phyloP scores from a whole-genome alignment of 106 monocot species.

The Platanthera guangdongensis region DNA sequence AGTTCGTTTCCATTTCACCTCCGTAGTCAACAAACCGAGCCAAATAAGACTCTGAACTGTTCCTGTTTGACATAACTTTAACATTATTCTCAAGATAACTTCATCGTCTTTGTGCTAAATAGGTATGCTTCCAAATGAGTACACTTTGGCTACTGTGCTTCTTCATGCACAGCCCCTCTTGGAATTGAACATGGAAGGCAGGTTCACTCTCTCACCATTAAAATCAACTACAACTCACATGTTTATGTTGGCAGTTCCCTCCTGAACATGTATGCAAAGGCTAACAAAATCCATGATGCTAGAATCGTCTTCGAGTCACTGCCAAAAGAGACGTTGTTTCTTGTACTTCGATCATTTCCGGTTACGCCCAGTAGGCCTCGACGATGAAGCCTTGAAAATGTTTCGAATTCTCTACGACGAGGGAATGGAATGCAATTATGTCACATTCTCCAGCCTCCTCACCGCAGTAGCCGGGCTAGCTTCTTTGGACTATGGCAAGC shows the following conservation, averaged over 20 bases:
- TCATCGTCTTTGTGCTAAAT: not conserved
- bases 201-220: conserved; percentile 44
- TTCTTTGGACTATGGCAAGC: conserved; percentile 53
- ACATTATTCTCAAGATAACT: not conserved
- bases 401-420: conserved; percentile 39
- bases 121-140: conserved; percentile 57
- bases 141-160: conserved; percentile 56
- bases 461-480: conserved; percentile 62
- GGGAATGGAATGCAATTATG: conserved; percentile 63
- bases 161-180: conserved; percentile 33
- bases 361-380: conserved; percentile 51
- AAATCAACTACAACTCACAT: conserved; percentile 45
- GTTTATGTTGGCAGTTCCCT: conserved; percentile 76
- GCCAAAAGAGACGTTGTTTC: conserved; percentile 65
- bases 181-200: conserved; percentile 36
- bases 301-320: conserved; percentile 47
- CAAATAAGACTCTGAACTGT: too few relatives aligned
- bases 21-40: too few relatives aligned
- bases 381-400: conserved; percentile 52
- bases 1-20: too few relatives aligned
- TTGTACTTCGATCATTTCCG: conserved; percentile 69
- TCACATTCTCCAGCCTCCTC: conserved; percentile 59
- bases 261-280: conserved; percentile 81
- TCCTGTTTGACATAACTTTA: too few relatives aligned
- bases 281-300: conserved; percentile 49